Conservation (phyloP, 805 yeast genomes). For the Pichia membranifaciens region DNA sequence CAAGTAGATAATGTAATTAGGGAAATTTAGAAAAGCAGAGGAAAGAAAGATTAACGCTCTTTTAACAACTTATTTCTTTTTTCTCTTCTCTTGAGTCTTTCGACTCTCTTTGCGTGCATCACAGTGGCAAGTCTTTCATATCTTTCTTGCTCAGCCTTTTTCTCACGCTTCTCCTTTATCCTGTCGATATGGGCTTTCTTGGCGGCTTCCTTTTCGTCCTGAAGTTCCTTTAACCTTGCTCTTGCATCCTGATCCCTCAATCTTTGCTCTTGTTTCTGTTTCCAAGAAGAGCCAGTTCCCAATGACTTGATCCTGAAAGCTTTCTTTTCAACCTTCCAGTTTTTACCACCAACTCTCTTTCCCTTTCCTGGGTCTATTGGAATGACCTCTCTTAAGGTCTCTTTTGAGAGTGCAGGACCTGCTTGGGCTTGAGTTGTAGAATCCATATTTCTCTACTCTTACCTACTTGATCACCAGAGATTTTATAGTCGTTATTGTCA, state of each 20-base stretch:
- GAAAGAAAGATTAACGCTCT: conserved; percentile 50
- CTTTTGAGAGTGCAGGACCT: conserved; percentile 3
- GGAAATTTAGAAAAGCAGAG: too few relatives aligned
- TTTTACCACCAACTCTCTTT: conserved; percentile 37
- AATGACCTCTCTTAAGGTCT: conserved; percentile 7
- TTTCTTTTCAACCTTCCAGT: conserved; percentile 64
- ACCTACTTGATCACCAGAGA: too few relatives aligned
- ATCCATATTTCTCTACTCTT: too few relatives aligned
- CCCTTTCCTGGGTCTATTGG: conserved; percentile 24
- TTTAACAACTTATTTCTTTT: conserved; percentile 91
- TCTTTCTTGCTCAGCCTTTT: conserved; percentile 85
- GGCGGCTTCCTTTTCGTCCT: conserved; percentile 67
- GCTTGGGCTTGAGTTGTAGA: not conserved
- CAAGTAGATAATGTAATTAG: not conserved
- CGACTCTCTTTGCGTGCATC: conserved; percentile 90
- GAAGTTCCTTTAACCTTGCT: conserved; percentile 62
- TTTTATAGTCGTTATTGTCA: too few relatives aligned
- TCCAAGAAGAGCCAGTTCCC: conserved; percentile 62
- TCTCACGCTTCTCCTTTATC: conserved; percentile 67
- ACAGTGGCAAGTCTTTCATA: conserved; percentile 74
- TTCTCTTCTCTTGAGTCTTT: conserved; percentile 82
- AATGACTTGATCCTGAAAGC: conserved; percentile 60
- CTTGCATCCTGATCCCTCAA: conserved; percentile 61
- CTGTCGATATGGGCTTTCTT: conserved; percentile 48
- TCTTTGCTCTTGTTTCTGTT: conserved; percentile 58